A percentile compares a stretch with the other conserved stretches of the same genome.
Evolutionary conservation across 768 basidiomycete genomes (phyloP).

Genomic region (Tulasnella sp.): DNA sequence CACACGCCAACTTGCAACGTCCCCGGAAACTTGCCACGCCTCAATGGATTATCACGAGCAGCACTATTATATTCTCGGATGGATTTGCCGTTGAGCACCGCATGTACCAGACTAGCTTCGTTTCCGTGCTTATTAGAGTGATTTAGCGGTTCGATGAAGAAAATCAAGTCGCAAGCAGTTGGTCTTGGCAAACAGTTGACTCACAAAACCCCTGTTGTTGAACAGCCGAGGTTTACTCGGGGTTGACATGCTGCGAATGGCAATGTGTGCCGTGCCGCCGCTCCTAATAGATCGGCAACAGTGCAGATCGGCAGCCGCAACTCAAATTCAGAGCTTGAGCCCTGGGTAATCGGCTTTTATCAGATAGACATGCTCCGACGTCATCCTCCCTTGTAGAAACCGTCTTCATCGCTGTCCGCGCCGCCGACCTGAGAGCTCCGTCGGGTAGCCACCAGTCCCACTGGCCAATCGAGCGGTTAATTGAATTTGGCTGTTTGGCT

Average conservation of each 20-base stretch:
- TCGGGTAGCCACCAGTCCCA: too few relatives aligned
- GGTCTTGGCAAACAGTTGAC: neutral
- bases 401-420: too few relatives aligned
- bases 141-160: too few relatives aligned
- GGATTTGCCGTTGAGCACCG: neutral
- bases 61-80: neutral
- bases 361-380: too few relatives aligned
- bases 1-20: neutral
- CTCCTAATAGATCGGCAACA: too few relatives aligned
- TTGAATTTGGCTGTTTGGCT: too few relatives aligned
- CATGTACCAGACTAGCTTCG: neutral
- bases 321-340: neutral
- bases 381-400: too few relatives aligned
- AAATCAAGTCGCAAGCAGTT: too few relatives aligned
- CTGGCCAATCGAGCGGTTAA: too few relatives aligned
- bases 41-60: neutral
- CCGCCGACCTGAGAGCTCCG: too few relatives aligned
- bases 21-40: neutral
- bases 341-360: neutral
- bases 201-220: neutral
- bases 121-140: neutral
- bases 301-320: neutral
- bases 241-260: neutral
- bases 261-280: neutral
- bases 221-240: neutral